Evolutionary conservation across 495 filamentous ascomycete species (phyloP).

Genomic region (Talaromyces thailandensis): DNA sequence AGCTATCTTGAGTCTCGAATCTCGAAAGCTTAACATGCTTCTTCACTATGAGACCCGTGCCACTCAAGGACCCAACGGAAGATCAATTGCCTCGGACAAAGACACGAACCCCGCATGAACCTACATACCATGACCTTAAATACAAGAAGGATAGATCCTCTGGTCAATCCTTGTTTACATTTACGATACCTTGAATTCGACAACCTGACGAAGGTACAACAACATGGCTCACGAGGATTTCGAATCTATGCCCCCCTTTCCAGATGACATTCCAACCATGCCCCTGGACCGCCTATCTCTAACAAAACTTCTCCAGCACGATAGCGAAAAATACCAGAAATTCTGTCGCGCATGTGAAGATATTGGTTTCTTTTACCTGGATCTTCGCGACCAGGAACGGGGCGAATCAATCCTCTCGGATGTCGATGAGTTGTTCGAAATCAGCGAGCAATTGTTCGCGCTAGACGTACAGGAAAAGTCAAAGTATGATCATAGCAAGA

Average conservation of each 20-base stretch:
- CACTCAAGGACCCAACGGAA: neutral
- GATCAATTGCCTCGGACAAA: neutral
- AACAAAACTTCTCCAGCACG: conserved; percentile 32
- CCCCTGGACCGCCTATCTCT: conserved; percentile 47
- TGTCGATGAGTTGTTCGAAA: conserved; percentile 34
- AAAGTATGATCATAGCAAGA: conserved; percentile 37
- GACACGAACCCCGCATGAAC: neutral
- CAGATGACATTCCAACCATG: conserved; percentile 42
- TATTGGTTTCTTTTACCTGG: conserved; percentile 58
- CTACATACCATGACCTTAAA: neutral
- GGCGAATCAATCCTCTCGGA: conserved; percentile 33
- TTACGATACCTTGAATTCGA: neutral
- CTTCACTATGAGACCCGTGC: neutral
- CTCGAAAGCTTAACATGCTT: too few species aligned
- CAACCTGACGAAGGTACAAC: neutral
- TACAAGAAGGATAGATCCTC: neutral
- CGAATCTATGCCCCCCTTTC: conserved; percentile 39
- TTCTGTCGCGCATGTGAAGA: conserved; percentile 41
- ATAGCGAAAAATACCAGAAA: conserved; percentile 29
- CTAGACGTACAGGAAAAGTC: conserved; percentile 43
- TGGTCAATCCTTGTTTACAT: neutral
- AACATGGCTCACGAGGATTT: conserved; percentile 11
- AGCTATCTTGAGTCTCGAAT: too few species aligned
- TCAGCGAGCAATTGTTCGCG: conserved; percentile 39
- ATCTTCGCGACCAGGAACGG: conserved; percentile 30